Evolutionary conservation across 768 basidiomycete species (phyloP).

Genomic region (Agrocybe pediades): DNA sequence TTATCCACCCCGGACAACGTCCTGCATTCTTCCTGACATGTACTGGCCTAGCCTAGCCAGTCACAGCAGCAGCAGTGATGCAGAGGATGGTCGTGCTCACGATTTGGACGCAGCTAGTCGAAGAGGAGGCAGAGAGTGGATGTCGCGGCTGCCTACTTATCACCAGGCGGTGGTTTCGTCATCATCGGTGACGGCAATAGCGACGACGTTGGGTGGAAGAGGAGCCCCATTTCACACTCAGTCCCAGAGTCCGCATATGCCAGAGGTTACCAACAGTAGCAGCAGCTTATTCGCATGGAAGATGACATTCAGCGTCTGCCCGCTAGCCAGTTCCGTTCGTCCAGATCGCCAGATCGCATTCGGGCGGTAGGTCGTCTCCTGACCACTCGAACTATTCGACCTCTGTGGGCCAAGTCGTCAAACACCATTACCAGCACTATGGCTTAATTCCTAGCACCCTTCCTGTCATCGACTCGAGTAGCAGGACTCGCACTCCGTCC

Average conservation of each 20-base stretch:
- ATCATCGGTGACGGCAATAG: too few relatives aligned
- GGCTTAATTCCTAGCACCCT: too few relatives aligned
- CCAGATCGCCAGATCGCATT: neutral
- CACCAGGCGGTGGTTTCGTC: too few relatives aligned
- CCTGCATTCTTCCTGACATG: slow-evolving; percentile 52
- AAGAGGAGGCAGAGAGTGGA: neutral
- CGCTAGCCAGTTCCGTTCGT: slow-evolving; percentile 19
- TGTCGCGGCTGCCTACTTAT: slow-evolving; percentile 25
- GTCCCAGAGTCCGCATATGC: too few relatives aligned
- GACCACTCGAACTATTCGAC: neutral
- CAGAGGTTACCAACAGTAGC: slow-evolving; percentile 6
- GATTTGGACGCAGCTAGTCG: too few relatives aligned
- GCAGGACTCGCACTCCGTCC: too few relatives aligned
- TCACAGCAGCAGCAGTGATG: slow-evolving; percentile 67
- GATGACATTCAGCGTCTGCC: slow-evolving; percentile 21
- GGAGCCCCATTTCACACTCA: too few relatives aligned
- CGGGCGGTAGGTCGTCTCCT: neutral
- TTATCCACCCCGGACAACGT: slow-evolving; percentile 53
- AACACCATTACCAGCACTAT: slow-evolving; percentile 28
- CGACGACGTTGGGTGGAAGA: too few relatives aligned
- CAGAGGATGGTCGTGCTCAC: too few relatives aligned
- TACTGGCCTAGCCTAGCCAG: slow-evolving; percentile 63
- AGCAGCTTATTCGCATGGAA: too few relatives aligned
- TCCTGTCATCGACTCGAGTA: too few relatives aligned
- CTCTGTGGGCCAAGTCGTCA: too few relatives aligned